A percentile compares a stretch with the other conserved stretches of the same genome.
Evolutionary conservation across 495 filamentous ascomycete species (phyloP).

Genomic region (Penicillium roqueforti): DNA sequence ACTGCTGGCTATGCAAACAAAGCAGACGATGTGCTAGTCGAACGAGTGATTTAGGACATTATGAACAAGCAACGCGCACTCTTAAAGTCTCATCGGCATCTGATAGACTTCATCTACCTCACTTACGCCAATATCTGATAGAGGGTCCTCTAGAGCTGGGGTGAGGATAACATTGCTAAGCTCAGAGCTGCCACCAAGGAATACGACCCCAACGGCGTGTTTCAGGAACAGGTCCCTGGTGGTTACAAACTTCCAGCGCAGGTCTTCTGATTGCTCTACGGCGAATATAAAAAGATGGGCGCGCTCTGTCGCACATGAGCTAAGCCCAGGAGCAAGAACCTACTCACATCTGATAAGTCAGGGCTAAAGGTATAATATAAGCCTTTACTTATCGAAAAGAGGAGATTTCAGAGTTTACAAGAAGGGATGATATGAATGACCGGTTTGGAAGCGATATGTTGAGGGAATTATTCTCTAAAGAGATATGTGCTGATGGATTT

Average conservation of each 20-base stretch:
- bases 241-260: too few species aligned
- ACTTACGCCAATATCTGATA: neutral
- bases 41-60: too few species aligned
- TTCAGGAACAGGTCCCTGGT: too few species aligned
- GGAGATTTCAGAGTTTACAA: constrained; percentile 1
- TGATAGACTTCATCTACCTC: neutral
- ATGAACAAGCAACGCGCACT: neutral
- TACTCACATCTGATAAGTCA: neutral
- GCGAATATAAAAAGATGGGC: too few species aligned
- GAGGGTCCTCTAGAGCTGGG: neutral
- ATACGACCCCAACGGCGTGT: too few species aligned
- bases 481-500: neutral
- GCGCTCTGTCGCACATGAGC: too few species aligned
- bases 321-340: neutral
- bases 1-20: too few species aligned
- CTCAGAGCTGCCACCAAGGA: too few species aligned
- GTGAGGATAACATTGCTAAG: too few species aligned
- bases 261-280: too few species aligned
- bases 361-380: constrained; percentile 1
- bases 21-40: too few species aligned
- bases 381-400: constrained; percentile 1
- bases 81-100: neutral
- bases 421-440: constrained; percentile 1
- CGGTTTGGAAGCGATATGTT: neutral
- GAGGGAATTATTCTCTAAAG: neutral